Evolutionary conservation across 1,139 yeast genomes (phyloP).

Genomic region (Debaryomyces singareniensis): DNA sequence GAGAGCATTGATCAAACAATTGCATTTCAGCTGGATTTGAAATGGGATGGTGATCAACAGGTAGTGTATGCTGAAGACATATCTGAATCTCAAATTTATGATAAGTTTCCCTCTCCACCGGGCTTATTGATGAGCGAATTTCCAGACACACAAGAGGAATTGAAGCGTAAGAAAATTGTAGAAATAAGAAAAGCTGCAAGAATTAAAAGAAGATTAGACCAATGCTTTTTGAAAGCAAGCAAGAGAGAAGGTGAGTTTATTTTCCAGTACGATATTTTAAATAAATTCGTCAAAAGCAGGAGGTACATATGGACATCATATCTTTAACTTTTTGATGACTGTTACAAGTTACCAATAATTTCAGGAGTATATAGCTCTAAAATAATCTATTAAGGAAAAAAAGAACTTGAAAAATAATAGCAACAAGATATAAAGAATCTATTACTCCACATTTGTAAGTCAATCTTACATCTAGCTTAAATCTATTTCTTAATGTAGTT

Average conservation of each 20-base stretch:
- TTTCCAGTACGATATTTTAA: conserved; percentile 11
- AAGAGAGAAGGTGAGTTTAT: conserved; percentile 12
- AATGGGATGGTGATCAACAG: conserved; percentile 11
- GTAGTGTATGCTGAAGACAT: conserved; percentile 3
- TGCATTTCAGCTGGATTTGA: conserved; percentile 9
- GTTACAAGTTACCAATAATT: too few relatives aligned
- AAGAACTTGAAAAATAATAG: too few relatives aligned
- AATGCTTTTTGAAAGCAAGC: conserved; percentile 9
- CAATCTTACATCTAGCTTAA: conserved; percentile 1
- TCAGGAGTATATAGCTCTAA: too few relatives aligned
- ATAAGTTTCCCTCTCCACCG: conserved; percentile 55
- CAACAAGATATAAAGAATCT: background rate
- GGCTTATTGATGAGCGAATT: conserved; percentile 60
- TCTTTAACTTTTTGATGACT: too few relatives aligned
- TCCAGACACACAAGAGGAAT: conserved; percentile 51
- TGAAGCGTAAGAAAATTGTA: conserved; percentile 11
- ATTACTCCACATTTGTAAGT: background rate
- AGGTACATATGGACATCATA: too few relatives aligned
- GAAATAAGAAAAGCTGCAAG: conserved; percentile 14
- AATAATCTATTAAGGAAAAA: too few relatives aligned
- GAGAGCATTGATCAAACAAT: conserved; percentile 14
- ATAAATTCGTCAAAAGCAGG: conserved; percentile 9
- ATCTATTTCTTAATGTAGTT: conserved; percentile 27
- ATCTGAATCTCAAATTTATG: conserved; percentile 22
- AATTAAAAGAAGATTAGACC: conserved; percentile 12